These are phyloP conservation scores for Neurospora hispaniola DNA, from an alignment of 495 filamentous ascomycete genomes.

Conservation along the genomic window DNA sequence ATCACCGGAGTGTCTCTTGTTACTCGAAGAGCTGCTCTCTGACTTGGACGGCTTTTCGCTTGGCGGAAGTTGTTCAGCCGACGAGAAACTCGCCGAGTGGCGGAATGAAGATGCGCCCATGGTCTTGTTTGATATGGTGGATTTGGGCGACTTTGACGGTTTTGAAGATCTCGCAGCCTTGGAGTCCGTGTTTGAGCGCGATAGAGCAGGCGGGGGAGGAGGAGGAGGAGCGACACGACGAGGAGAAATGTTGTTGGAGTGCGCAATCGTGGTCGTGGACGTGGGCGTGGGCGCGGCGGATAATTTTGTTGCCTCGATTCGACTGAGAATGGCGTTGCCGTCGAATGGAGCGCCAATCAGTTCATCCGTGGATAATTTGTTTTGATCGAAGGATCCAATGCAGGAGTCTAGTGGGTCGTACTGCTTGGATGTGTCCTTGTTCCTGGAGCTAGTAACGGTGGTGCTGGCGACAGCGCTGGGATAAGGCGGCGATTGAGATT, in stretches of 20 bases:
- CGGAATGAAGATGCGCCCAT: slow-evolving; percentile 43
- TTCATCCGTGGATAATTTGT: slow-evolving; percentile 43
- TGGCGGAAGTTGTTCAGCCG: slow-evolving; percentile 37
- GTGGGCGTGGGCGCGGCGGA: slow-evolving; percentile 22
- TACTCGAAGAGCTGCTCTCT: slow-evolving; percentile 48
- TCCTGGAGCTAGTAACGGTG: neutral
- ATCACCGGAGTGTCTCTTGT: slow-evolving; percentile 84
- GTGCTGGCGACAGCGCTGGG: neutral
- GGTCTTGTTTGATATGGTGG: neutral
- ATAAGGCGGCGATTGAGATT: slow-evolving; percentile 7
- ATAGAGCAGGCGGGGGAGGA: slow-evolving; percentile 41
- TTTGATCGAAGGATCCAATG: neutral
- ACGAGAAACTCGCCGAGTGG: slow-evolving; percentile 73
- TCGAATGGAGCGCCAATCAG: slow-evolving; percentile 60
- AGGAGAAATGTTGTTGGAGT: slow-evolving; percentile 19
- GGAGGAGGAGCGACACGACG: slow-evolving; percentile 33
- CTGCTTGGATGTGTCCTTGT: slow-evolving; percentile 2
- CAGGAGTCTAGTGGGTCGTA: slow-evolving; percentile 1
- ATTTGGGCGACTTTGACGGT: neutral
- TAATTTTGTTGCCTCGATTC: slow-evolving; percentile 50
- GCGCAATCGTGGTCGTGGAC: neutral
- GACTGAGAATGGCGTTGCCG: slow-evolving; percentile 56
- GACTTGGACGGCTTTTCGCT: slow-evolving; percentile 43
- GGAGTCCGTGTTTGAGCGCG: slow-evolving; percentile 49
- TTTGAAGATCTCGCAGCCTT: slow-evolving; percentile 35